Evolutionary conservation across 345 rosid species (phyloP).

Genomic region (Hibiscus syriacus): DNA sequence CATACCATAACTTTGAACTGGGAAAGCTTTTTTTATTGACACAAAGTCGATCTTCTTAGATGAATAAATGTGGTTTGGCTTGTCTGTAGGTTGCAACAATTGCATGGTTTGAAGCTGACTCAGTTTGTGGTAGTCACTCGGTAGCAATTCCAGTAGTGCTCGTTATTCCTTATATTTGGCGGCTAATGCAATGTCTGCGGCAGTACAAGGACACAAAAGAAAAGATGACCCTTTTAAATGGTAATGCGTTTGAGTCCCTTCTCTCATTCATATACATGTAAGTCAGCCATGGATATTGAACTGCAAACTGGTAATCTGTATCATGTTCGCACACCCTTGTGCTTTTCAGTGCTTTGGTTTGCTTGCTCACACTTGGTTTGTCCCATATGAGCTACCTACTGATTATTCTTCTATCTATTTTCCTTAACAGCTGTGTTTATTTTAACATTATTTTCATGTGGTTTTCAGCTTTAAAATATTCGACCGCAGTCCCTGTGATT

Average conservation of each 20-base stretch:
- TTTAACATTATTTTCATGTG: no score
- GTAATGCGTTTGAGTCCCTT: slow-evolving; percentile 20
- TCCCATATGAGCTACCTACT: no score
- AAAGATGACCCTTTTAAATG: slow-evolving; percentile 71
- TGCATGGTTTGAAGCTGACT: slow-evolving; percentile 99
- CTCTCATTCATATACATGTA: neutral
- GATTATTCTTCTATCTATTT: no score
- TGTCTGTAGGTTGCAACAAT: slow-evolving; percentile 81
- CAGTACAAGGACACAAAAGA: slow-evolving; percentile 92
- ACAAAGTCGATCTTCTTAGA: neutral
- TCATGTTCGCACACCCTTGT: no score
- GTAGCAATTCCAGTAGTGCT: slow-evolving; percentile 80
- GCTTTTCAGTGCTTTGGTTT: no score
- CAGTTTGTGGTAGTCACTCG: slow-evolving; percentile 95
- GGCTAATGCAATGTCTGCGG: no score
- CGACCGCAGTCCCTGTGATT: no score
- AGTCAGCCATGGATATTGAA: neutral
- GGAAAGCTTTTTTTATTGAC: neutral
- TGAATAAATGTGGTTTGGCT: slow-evolving; percentile 13
- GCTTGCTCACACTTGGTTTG: no score
- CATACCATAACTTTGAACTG: neutral
- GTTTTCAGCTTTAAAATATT: no score
- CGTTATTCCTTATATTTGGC: slow-evolving; percentile 77
- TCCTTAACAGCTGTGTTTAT: no score
- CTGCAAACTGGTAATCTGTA: neutral